Percentiles rank a stretch among this genome's conserved stretches.
These are phyloP conservation scores for Xylaria sp. DNA, from an alignment of 2,329 filamentous ascomycete genomes.

Conservation along the genomic window DNA sequence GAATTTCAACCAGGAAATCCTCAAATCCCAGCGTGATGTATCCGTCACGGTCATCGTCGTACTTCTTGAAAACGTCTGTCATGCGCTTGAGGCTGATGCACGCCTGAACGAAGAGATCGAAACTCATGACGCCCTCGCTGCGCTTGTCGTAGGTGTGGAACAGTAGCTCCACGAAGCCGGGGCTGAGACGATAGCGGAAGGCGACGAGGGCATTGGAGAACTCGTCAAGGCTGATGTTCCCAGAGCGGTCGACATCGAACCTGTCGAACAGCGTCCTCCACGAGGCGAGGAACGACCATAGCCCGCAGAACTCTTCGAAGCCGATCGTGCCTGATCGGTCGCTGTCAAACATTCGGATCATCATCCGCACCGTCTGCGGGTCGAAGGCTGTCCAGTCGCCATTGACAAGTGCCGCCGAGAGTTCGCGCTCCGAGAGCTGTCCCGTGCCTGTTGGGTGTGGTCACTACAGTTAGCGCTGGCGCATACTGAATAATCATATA, in stretches of 20 bases:
- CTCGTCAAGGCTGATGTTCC: constrained; percentile 86
- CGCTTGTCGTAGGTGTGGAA: constrained; percentile 91
- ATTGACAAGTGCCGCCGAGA: constrained; percentile 92
- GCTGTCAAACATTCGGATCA: constrained; percentile 99
- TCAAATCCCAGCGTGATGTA: constrained; percentile 88
- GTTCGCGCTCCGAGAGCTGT: constrained; percentile 85
- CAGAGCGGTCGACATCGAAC: constrained; percentile 88
- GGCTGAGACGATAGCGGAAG: constrained; percentile 91
- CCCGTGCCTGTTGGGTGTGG: constrained; percentile 69
- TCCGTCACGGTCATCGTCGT: constrained; percentile 95
- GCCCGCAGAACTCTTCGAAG: constrained; percentile 94
- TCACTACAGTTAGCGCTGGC: constrained; percentile 26
- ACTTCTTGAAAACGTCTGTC: constrained; percentile 99
- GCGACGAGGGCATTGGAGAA: constrained; percentile 91
- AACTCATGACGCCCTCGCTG: constrained; percentile 78
- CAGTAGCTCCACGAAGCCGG: constrained; percentile 83
- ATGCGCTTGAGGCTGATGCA: constrained; percentile 97
- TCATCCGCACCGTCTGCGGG: constrained; percentile 93
- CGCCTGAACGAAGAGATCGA: constrained; percentile 97
- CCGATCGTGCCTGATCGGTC: constrained; percentile 89
- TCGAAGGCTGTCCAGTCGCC: constrained; percentile 97
- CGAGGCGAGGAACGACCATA: constrained; percentile 95
- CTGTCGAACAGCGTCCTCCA: constrained; percentile 96
- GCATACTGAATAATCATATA: constrained; percentile 16
- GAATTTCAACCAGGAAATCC: constrained; percentile 78